phyloP scores from a whole-genome alignment of 2,329 filamentous ascomycete species.

The Pseudogymnoascus sp. region DNA sequence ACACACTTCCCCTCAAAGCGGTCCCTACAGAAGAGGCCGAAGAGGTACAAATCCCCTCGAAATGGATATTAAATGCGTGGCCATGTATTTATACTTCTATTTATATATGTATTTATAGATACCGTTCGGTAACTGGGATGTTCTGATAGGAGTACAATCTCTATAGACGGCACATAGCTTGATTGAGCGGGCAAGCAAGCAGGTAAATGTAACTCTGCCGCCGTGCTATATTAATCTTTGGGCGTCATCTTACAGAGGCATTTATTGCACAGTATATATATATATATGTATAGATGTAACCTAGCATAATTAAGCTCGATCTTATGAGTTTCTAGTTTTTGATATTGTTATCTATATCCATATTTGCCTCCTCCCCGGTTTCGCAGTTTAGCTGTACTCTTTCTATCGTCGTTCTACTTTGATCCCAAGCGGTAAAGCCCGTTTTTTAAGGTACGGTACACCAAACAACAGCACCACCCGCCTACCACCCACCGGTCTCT shows the following conservation, averaged over 20 bases:
- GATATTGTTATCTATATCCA: background rate
- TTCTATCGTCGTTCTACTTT: background rate
- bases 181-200: background rate
- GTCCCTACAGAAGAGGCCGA: background rate
- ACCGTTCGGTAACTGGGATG: background rate
- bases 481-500: conserved; percentile 4
- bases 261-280: background rate
- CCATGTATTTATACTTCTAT: background rate
- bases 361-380: background rate
- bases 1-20: background rate
- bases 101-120: background rate
- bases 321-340: background rate
- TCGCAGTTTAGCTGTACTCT: background rate
- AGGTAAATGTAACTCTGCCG: background rate
- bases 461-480: background rate
- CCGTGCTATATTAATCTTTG: background rate
- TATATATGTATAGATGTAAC: background rate
- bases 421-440: background rate
- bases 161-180: background rate
- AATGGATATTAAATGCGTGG: background rate
- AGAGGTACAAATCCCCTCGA: background rate
- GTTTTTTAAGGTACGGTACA: background rate
- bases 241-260: background rate
- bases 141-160: background rate
- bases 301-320: background rate